Evolutionary conservation across 2,329 filamentous ascomycete species (phyloP), one percentile per base, ranked within the genome.

Genomic region (Botrytis medusae): DNA sequence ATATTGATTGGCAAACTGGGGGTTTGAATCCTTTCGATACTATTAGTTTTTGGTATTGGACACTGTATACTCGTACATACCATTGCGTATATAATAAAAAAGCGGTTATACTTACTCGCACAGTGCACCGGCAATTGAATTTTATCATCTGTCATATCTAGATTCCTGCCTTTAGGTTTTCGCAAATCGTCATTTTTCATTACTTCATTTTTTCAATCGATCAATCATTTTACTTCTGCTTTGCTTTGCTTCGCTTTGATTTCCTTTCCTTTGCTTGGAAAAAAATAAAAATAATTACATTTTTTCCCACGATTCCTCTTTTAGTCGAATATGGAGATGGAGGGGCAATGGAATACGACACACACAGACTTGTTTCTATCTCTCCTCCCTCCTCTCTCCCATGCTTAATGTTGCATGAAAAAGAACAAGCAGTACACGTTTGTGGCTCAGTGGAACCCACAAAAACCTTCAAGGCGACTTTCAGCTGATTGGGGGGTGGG

Each of bases 381-480:
- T 40, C 59, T 54, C 48, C 37, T 9, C 37, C 9, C 37, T 7
- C 37, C 37, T 37, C 37, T 9, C 37, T 37, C 37, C 37, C 37
- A 37, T 37, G 37, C n/a, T 25, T 25, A 54, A 25, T n/a, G 34
- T 61, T 65, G 42, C 62, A 67, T 51, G 44, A 67, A 67, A n/a
- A 68, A 29, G 64, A 57, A 29, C 51, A 29, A 57, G 51, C n/a
- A 57, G 51, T n/a, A 18, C 64, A 68, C 64, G 46, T 68, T 68
- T 57, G 64, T 68, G 64, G 46, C 64, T 68, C 64, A 57, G 34
- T 32, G 40, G 18, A n/a, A 44, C 37, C 46, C 64, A 54, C 22
- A 51, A 37, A 68, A 42, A 34, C 25, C 32, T 51, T 40, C 32
- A 51, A 9, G 8, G 61, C 61, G 22, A 22, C 59, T 42, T 54